Percentiles rank a stretch among this genome's conserved stretches.
phyloP scores from a whole-genome alignment of 2,329 filamentous ascomycete species.

The Harringtonia aguacate region DNA sequence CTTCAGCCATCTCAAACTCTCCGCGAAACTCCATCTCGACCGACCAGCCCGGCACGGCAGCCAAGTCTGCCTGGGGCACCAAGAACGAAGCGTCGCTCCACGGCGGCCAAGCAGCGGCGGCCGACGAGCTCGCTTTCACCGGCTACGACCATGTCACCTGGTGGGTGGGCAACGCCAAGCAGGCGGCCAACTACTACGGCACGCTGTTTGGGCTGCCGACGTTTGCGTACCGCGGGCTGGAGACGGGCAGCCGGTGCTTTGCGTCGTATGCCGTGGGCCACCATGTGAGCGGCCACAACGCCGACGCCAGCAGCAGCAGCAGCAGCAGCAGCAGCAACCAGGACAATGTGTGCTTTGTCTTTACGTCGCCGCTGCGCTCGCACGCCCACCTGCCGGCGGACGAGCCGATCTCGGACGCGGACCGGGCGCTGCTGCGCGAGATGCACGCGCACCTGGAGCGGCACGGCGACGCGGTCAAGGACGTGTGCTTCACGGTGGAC shows the following conservation, averaged over 20 bases:
- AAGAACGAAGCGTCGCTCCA: background rate
- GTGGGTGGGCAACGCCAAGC: conserved; percentile 96
- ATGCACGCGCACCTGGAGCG: conserved; percentile 75
- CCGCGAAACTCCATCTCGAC: conserved; percentile 25
- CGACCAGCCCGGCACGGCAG: too few relatives aligned
- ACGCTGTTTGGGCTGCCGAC: conserved; percentile 76
- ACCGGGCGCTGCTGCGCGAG: conserved; percentile 55
- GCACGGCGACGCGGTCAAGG: conserved; percentile 90
- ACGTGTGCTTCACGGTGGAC: conserved; percentile 92
- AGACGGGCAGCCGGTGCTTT: conserved; percentile 72
- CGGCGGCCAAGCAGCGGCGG: background rate
- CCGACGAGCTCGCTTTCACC: conserved; percentile 44
- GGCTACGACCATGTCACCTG: conserved; percentile 91
- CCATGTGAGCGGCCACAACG: conserved; percentile 24
- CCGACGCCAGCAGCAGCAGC: background rate
- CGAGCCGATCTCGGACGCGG: conserved; percentile 51
- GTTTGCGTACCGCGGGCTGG: conserved; percentile 76
- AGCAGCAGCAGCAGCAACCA: conserved; percentile 3
- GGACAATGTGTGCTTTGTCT: conserved; percentile 65
- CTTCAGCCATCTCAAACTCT: conserved; percentile 44
- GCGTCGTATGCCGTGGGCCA: conserved; percentile 80
- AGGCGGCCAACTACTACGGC: conserved; percentile 82
- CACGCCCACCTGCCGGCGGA: conserved; percentile 40
- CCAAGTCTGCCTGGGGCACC: conserved; percentile 18
- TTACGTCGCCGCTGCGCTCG: conserved; percentile 70